A percentile compares a stretch with the other conserved stretches of the same genome.
Conservation (phyloP, 345 rosid genomes). For the Populus euphratica region DNA sequence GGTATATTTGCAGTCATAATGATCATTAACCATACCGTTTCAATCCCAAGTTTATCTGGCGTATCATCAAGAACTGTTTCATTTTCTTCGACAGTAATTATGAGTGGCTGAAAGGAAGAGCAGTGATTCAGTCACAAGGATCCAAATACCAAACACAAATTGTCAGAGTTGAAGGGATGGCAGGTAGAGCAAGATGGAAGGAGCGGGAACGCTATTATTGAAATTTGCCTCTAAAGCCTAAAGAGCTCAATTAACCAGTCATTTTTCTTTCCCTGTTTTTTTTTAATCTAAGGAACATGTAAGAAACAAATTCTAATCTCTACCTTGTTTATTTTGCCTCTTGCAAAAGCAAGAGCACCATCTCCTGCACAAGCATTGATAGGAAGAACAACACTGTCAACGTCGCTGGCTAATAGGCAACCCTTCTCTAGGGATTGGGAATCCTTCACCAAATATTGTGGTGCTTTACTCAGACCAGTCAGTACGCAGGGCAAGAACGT, state of each 20-base stretch:
- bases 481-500: slow-evolving; percentile 65
- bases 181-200: background rate
- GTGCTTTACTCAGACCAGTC: slow-evolving; percentile 57
- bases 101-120: slow-evolving; percentile 35
- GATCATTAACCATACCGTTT: slow-evolving; percentile 38
- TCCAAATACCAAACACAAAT: slow-evolving; percentile 3
- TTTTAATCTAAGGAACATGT: background rate
- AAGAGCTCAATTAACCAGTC: background rate
- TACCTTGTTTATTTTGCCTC: slow-evolving; percentile 40
- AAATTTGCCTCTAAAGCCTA: background rate
- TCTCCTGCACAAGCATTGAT: slow-evolving; percentile 57
- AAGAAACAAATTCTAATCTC: background rate
- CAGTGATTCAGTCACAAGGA: background rate
- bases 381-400: slow-evolving; percentile 57
- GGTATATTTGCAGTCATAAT: background rate
- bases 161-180: background rate
- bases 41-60: slow-evolving; percentile 55
- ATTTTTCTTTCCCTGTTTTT: background rate
- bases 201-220: background rate
- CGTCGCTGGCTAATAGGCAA: slow-evolving; percentile 44
- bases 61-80: slow-evolving; percentile 51
- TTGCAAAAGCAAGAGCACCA: slow-evolving; percentile 57
- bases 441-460: slow-evolving; percentile 39
- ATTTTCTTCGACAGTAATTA: slow-evolving; percentile 61
- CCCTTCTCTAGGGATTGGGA: slow-evolving; percentile 27